phyloP scores from a whole-genome alignment of 2,329 filamentous ascomycete genomes.

The Monascus ruber region DNA sequence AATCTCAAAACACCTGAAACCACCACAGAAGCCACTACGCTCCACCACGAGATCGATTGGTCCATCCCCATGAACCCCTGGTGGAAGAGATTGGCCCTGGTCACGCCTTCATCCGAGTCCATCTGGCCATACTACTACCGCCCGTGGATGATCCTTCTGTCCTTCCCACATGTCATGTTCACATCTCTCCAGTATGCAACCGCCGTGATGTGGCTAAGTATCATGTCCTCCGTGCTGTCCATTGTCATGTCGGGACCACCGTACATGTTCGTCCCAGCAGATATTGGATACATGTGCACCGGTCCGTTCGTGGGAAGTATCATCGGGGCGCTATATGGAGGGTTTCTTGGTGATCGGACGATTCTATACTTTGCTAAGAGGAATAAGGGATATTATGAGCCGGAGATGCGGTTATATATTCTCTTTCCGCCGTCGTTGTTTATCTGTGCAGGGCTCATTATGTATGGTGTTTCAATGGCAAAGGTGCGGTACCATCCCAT shows the following conservation, averaged over 20 bases:
- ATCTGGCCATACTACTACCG: slow-evolving; percentile 22
- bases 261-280: slow-evolving; percentile 20
- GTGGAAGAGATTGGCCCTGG: slow-evolving; percentile 13
- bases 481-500: slow-evolving; percentile 15
- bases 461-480: slow-evolving; percentile 30
- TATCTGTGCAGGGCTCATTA: slow-evolving; percentile 32
- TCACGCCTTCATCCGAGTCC: slow-evolving; percentile 13
- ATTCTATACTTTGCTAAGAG: slow-evolving; percentile 32
- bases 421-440: slow-evolving; percentile 23
- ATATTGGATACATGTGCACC: slow-evolving; percentile 22
- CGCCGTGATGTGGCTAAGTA: slow-evolving; percentile 25
- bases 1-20: slow-evolving; percentile 2
- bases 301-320: slow-evolving; percentile 30
- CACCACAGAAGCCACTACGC: slow-evolving; percentile 3
- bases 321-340: slow-evolving; percentile 30
- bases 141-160: slow-evolving; percentile 18
- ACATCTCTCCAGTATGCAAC: slow-evolving; percentile 30
- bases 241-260: slow-evolving; percentile 25
- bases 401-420: slow-evolving; percentile 37
- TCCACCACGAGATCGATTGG: slow-evolving; percentile 13
- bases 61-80: slow-evolving; percentile 17
- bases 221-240: slow-evolving; percentile 20
- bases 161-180: slow-evolving; percentile 31
- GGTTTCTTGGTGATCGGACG: slow-evolving; percentile 27
- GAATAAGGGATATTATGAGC: slow-evolving; percentile 38